A percentile compares a stretch with the other conserved stretches of the same genome.
Conservation (phyloP, 306 rosid genomes). For the Pachyrhizus erosus region DNA sequence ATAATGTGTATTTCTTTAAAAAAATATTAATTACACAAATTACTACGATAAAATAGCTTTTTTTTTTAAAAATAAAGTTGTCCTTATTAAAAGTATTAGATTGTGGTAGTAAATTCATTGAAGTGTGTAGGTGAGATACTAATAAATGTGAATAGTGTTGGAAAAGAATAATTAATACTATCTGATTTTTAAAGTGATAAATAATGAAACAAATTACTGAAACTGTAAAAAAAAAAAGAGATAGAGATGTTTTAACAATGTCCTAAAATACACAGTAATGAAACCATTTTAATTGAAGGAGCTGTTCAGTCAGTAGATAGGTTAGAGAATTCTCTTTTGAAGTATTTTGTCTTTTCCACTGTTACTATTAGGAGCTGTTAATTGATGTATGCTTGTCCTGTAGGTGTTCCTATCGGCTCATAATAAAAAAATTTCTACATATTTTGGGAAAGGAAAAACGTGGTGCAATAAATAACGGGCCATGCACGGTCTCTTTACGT, state of each 20-base stretch:
- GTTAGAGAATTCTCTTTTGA: neutral
- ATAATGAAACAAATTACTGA: neutral
- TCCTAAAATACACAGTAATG: neutral
- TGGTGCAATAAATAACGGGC: constrained; percentile 15
- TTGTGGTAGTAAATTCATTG: neutral
- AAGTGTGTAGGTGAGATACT: neutral
- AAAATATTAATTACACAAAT: neutral
- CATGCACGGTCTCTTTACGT: constrained; percentile 10
- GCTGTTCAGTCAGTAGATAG: neutral
- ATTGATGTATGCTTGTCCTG: constrained; percentile 9
- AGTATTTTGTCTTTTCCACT: constrained; percentile 5
- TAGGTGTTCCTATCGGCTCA: neutral
- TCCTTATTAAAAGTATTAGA: neutral
- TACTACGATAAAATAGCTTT: neutral
- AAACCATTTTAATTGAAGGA: neutral
- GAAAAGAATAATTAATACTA: neutral
- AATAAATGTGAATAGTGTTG: neutral
- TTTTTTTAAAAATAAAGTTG: neutral
- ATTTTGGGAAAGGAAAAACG: neutral
- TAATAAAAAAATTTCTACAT: neutral
- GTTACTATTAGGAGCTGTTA: neutral
- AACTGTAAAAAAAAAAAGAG: neutral
- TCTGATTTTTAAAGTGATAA: neutral
- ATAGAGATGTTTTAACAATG: neutral
- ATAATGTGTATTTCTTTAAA: neutral